Evolutionary conservation across 1,284 basidiomycete species (phyloP).

Genomic region (Trichosporon ovoides): DNA sequence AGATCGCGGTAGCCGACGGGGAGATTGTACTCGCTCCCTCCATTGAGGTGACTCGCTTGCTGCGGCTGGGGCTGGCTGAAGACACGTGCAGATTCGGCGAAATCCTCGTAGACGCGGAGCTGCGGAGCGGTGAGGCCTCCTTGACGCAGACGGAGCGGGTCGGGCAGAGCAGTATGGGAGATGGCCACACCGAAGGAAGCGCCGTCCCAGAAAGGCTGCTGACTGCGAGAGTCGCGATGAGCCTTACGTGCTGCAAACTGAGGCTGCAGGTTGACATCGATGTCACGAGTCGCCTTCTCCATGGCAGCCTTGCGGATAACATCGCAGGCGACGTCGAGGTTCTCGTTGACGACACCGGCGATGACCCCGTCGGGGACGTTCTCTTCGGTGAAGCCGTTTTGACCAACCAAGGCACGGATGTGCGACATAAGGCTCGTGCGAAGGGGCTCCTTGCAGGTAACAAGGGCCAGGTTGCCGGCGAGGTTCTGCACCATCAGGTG

Average conservation of each 20-base stretch:
- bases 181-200: constrained; percentile 61
- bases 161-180: constrained; percentile 76
- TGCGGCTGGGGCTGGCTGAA: constrained; percentile 10
- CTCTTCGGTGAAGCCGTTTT: constrained; percentile 80
- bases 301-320: constrained; percentile 97
- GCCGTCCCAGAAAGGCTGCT: constrained; percentile 81
- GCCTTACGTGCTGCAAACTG: constrained; percentile 81
- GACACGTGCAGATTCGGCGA: constrained; percentile 55
- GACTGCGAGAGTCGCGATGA: constrained; percentile 62
- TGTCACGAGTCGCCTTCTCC: constrained; percentile 91
- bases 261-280: constrained; percentile 79
- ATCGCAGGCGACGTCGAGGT: constrained; percentile 87
- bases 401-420: constrained; percentile 68
- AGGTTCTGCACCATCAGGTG: constrained; percentile 97
- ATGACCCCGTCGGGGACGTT: constrained; percentile 57
- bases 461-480: constrained; percentile 90
- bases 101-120: constrained; percentile 90
- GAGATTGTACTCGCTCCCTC: constrained; percentile 27
- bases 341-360: constrained; percentile 79
- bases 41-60: constrained; percentile 13
- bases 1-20: constrained; percentile 27
- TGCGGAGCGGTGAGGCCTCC: constrained; percentile 78
- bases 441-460: constrained; percentile 97
- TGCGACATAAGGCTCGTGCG: constrained; percentile 89
- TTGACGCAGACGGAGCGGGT: constrained; percentile 78